phyloP scores from a whole-genome alignment of 495 filamentous ascomycete species.

The Xylaria castorea region DNA sequence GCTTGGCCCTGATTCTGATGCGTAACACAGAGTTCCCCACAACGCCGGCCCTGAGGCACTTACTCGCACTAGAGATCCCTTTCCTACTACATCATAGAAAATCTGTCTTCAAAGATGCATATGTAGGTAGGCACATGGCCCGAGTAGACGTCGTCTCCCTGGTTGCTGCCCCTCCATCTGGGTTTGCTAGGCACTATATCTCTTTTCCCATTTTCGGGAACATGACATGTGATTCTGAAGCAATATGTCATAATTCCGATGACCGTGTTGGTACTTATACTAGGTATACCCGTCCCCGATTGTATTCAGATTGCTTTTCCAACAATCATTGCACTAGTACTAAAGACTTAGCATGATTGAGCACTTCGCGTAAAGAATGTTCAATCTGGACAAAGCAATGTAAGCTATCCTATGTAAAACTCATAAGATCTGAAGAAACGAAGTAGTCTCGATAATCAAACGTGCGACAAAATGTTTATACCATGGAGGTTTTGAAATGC shows the following conservation, averaged over 20 bases:
- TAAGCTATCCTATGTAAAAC: neutral
- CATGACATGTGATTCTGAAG: constrained; percentile 6
- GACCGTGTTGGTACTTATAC: neutral
- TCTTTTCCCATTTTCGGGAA: neutral
- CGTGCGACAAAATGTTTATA: neutral
- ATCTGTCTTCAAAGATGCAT: neutral
- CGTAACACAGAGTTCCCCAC: neutral
- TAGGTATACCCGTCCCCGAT: neutral
- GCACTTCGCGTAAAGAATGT: neutral
- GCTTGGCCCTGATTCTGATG: neutral
- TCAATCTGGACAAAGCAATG: neutral
- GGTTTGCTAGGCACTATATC: neutral
- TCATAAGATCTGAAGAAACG: neutral
- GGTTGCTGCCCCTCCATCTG: neutral
- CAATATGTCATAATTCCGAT: constrained; percentile 4
- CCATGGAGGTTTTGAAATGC: neutral
- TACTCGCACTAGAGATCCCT: neutral
- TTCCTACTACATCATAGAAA: constrained; percentile 6
- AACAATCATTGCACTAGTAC: neutral
- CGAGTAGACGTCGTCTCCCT: neutral
- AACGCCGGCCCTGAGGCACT: neutral
- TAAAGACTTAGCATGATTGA: neutral
- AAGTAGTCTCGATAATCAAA: neutral
- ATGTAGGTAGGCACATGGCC: neutral
- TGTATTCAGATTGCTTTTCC: neutral